Evolutionary conservation across 192 early-diverging fungal species (phyloP).

Genomic region (Linnemannia schmuckeri): DNA sequence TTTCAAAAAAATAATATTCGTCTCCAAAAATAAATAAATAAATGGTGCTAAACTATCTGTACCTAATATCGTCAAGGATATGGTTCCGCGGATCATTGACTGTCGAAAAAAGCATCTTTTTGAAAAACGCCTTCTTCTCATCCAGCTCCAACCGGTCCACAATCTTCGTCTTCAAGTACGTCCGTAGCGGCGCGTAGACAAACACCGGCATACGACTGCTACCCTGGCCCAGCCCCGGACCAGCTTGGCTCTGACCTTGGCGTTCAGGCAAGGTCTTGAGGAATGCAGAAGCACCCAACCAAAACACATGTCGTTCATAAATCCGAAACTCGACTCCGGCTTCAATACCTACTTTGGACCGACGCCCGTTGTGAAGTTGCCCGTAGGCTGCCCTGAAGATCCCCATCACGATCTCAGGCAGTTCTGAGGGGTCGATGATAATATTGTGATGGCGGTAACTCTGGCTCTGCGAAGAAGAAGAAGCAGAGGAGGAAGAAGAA

Average conservation of each 20-base stretch:
- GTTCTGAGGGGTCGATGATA: conserved; percentile 14
- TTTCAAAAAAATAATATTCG: not conserved
- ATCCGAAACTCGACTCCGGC: conserved; percentile 20
- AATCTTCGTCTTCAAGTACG: conserved; percentile 17
- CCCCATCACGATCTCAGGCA: conserved; percentile 6
- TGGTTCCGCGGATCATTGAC: conserved; percentile 29
- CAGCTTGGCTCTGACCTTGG: no score
- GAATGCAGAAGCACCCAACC: conserved; percentile 46
- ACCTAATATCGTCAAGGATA: conserved; percentile 35
- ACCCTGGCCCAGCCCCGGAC: no score
- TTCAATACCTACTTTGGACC: conserved; percentile 19
- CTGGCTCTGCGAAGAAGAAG: no score
- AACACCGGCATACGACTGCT: not conserved
- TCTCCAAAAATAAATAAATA: not conserved
- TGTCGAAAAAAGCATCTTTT: conserved; percentile 22
- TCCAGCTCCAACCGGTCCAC: not conserved
- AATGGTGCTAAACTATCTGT: not conserved
- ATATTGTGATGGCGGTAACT: not conserved
- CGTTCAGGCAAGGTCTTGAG: conserved; percentile 15
- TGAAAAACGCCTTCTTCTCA: conserved; percentile 18
- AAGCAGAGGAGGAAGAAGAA: not conserved
- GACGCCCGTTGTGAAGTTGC: conserved; percentile 27
- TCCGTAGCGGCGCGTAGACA: conserved; percentile 15
- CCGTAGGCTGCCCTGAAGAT: conserved; percentile 40
- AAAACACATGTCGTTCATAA: conserved; percentile 44